Percentiles rank a stretch among this genome's conserved stretches.
Evolutionary conservation across 345 rosid genomes (phyloP).

Genomic region (Barbarea vulgaris): DNA sequence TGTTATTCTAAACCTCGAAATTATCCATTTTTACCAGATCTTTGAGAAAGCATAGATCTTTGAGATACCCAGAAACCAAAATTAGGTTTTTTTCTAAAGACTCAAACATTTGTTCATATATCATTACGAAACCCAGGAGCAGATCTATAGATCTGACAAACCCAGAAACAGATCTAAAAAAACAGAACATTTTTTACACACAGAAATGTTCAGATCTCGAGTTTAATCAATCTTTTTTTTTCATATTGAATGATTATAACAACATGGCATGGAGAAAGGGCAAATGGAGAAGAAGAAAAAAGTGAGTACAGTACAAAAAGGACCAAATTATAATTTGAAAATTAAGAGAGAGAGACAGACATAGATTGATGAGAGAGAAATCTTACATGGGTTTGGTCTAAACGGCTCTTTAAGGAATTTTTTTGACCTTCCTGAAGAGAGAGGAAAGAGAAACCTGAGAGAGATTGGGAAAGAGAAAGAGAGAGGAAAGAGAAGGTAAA

Average conservation of each 20-base stretch:
- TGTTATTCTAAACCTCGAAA: background rate
- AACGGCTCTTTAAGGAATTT: conserved; percentile 86
- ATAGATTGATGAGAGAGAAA: conserved; percentile 68
- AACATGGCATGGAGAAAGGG: background rate
- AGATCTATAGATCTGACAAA: conserved; percentile 44
- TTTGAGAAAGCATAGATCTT: conserved; percentile 1
- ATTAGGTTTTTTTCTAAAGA: background rate
- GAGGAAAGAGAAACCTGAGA: conserved; percentile 52
- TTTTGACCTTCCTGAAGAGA: conserved; percentile 74
- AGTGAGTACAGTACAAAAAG: conserved; percentile 44
- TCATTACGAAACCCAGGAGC: conserved; percentile 28
- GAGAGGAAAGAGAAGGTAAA: conserved; percentile 47
- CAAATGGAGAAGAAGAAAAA: conserved; percentile 34
- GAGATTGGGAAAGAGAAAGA: conserved; percentile 36
- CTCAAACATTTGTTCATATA: background rate
- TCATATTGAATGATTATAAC: background rate
- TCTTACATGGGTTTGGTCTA: conserved; percentile 69
- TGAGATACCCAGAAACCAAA: conserved; percentile 2
- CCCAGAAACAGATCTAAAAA: conserved; percentile 48
- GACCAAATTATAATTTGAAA: conserved; percentile 48
- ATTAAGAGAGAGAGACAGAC: conserved; percentile 39
- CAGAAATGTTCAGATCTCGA: background rate
- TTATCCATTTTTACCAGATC: conserved; percentile 37
- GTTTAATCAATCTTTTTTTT: too few relatives aligned
- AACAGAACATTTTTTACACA: conserved; percentile 11